Conservation (phyloP, 169 alveolate species). For the Eimeria maxima region DNA sequence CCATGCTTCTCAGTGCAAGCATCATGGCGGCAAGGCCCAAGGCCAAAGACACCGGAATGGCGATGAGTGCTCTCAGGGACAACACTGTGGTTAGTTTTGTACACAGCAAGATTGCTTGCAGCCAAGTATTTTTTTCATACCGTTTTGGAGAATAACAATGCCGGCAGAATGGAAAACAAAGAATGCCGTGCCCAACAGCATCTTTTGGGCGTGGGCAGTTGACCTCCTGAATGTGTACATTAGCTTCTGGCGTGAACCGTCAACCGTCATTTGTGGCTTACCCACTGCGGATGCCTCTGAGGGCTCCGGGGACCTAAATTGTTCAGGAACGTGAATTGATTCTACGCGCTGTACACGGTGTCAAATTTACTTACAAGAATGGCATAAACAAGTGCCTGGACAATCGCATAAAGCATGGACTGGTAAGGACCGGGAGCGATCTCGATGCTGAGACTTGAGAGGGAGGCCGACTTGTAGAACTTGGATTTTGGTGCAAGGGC, state of each 20-base stretch:
- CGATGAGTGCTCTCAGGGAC: conserved; percentile 59
- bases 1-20: conserved; percentile 54
- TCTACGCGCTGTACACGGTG: neutral
- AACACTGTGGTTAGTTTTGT: conserved; percentile 13
- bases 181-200: conserved; percentile 54
- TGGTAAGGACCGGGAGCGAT: conserved; percentile 70
- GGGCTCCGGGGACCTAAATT: conserved; percentile 57
- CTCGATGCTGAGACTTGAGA: conserved; percentile 56
- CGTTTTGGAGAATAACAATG: conserved; percentile 53
- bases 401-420: conserved; percentile 29
- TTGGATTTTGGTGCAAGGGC: conserved; percentile 72
- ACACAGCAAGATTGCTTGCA: neutral
- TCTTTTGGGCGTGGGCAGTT: conserved; percentile 58
- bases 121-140: neutral
- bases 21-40: conserved; percentile 64
- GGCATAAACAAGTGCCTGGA: conserved; percentile 54
- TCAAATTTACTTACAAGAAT: conserved; percentile 9
- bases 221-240: conserved; percentile 6
- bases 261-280: neutral
- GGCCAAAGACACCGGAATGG: conserved; percentile 44
- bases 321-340: no score
- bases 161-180: conserved; percentile 65
- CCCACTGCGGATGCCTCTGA: conserved; percentile 66
- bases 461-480: conserved; percentile 55
- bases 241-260: neutral